phyloP scores from a whole-genome alignment of 495 filamentous ascomycete genomes.

The Hypoxylon intermedium region DNA sequence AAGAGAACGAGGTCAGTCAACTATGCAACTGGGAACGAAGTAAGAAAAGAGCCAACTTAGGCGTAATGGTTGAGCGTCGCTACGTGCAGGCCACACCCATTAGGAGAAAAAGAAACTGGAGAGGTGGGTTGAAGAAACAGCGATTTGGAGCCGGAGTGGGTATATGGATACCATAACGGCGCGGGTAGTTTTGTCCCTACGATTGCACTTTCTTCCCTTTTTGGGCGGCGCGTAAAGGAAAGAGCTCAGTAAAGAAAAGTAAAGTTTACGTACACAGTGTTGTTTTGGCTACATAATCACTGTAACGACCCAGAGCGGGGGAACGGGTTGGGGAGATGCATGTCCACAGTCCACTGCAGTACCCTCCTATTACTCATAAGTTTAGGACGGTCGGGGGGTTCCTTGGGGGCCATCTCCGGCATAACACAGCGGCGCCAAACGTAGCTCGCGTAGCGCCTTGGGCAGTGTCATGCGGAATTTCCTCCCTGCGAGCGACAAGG shows the following conservation, averaged over 20 bases:
- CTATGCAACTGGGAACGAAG: neutral
- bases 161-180: constrained; percentile 22
- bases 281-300: neutral
- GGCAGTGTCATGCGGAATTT: constrained; percentile 20
- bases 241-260: constrained; percentile 16
- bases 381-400: neutral
- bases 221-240: constrained; percentile 33
- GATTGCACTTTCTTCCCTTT: constrained; percentile 18
- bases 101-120: constrained; percentile 2
- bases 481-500: constrained; percentile 12
- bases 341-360: neutral
- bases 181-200: constrained; percentile 23
- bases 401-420: neutral
- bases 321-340: constrained; percentile 14
- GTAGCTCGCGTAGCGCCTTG: constrained; percentile 14
- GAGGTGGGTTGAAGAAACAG: constrained; percentile 13
- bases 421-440: constrained; percentile 7
- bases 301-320: constrained; percentile 33
- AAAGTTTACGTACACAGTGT: neutral
- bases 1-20: constrained; percentile 19
- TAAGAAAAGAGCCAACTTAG: constrained; percentile 3
- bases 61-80: neutral
- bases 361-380: too few relatives aligned
- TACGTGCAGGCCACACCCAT: too few relatives aligned
- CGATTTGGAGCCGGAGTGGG: constrained; percentile 30